Percentiles rank a stretch among this genome's conserved stretches.
Conservation (phyloP, 345 rosid genomes). For the Corchorus capsularis region DNA sequence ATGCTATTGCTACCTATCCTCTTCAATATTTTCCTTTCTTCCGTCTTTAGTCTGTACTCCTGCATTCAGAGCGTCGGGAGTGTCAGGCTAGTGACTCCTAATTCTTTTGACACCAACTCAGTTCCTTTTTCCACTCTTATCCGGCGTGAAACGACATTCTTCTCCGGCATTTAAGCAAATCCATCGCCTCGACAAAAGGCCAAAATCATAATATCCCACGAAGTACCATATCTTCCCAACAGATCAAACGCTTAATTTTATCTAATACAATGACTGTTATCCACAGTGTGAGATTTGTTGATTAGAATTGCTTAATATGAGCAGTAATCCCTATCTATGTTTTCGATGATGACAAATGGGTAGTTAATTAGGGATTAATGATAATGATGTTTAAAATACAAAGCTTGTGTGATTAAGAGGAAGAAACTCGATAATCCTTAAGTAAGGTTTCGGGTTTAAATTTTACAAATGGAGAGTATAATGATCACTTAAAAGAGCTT, state of each 20-base stretch:
- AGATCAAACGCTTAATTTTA: neutral
- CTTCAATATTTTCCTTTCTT: conserved; percentile 11
- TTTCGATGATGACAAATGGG: neutral
- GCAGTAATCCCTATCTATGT: neutral
- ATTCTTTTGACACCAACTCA: conserved; percentile 21
- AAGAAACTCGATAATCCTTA: too few relatives aligned
- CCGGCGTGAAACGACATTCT: conserved; percentile 21
- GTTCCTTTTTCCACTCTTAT: conserved; percentile 20
- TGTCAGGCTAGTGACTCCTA: conserved; percentile 19
- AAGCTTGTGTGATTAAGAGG: too few relatives aligned
- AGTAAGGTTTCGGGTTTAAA: too few relatives aligned
- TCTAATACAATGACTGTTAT: too few relatives aligned
- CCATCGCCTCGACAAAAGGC: neutral
- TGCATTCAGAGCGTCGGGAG: conserved; percentile 23
- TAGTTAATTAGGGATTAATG: neutral
- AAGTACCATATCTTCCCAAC: conserved; percentile 33
- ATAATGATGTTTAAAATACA: neutral
- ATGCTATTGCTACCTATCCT: conserved; percentile 21
- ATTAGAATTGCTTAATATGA: too few relatives aligned
- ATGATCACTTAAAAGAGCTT: too few relatives aligned
- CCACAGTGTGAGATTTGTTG: neutral
- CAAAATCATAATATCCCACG: conserved; percentile 38
- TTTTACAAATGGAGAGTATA: too few relatives aligned
- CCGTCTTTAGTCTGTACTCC: conserved; percentile 25
- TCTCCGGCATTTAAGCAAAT: conserved; percentile 29